Evolutionary conservation across 345 rosid genomes (phyloP).

Genomic region (Corchorus capsularis): DNA sequence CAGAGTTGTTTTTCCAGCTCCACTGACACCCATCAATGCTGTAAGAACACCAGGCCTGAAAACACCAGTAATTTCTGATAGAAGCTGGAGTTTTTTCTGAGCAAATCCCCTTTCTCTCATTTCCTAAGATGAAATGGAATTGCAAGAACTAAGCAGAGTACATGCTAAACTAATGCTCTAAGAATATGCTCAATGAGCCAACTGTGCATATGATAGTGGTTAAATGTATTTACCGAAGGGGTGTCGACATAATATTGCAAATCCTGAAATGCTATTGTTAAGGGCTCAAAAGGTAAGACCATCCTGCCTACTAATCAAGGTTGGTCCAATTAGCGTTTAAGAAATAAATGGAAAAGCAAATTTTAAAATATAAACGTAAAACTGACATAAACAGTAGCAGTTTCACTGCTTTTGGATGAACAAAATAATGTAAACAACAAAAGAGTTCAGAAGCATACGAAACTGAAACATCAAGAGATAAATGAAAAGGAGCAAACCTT

Average conservation of each 20-base stretch:
- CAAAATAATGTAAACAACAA: neutral
- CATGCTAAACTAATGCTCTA: neutral
- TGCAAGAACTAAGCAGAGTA: neutral
- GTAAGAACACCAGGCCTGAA: constrained; percentile 77
- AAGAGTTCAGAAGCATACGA: neutral
- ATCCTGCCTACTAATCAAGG: constrained; percentile 46
- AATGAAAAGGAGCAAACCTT: constrained; percentile 27
- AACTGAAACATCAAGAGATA: neutral
- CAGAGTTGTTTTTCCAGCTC: constrained; percentile 90
- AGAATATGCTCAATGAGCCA: neutral
- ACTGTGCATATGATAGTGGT: neutral
- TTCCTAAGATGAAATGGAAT: constrained; percentile 40
- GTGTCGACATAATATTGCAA: constrained; percentile 57
- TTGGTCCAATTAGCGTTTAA: neutral
- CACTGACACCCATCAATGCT: constrained; percentile 83
- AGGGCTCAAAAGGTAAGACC: constrained; percentile 25
- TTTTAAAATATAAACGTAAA: too few relatives aligned
- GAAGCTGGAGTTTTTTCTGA: constrained; percentile 59
- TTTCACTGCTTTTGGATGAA: too few relatives aligned
- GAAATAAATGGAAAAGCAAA: neutral
- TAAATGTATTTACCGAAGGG: constrained; percentile 50
- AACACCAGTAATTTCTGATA: constrained; percentile 58
- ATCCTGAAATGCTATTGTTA: constrained; percentile 51
- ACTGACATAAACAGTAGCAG: too few relatives aligned
- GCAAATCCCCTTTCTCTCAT: constrained; percentile 51